Evolutionary conservation across 2,329 filamentous ascomycete species (phyloP).

Genomic region (Teratosphaeria nubilosa): DNA sequence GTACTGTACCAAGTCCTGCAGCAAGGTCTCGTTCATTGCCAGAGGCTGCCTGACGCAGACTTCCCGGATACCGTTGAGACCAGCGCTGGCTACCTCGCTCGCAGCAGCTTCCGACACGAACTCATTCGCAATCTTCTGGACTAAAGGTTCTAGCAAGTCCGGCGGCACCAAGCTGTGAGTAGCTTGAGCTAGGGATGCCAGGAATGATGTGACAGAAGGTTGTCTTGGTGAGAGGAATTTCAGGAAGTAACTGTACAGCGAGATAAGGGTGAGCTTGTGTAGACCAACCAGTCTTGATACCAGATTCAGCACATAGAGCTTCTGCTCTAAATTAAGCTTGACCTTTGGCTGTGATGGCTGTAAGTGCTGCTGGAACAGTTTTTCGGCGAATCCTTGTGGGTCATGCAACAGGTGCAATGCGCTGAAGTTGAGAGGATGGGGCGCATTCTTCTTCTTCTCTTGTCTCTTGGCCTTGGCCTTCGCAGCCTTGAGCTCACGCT

Average conservation of each 20-base stretch:
- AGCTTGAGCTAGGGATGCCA: slow-evolving; percentile 84
- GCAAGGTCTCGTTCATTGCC: slow-evolving; percentile 91
- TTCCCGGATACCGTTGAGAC: slow-evolving; percentile 88
- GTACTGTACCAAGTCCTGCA: slow-evolving; percentile 94
- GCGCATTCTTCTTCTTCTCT: slow-evolving; percentile 79
- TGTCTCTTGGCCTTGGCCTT: slow-evolving; percentile 70
- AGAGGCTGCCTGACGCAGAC: slow-evolving; percentile 86
- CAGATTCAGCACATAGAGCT: slow-evolving; percentile 78
- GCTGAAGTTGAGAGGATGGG: slow-evolving; percentile 88
- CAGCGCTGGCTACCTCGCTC: slow-evolving; percentile 80
- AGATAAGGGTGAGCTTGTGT: slow-evolving; percentile 81
- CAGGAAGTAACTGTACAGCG: slow-evolving; percentile 92
- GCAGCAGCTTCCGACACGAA: slow-evolving; percentile 94
- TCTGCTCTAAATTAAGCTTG: slow-evolving; percentile 78
- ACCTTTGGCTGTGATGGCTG: slow-evolving; percentile 63
- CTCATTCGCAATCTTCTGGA: slow-evolving; percentile 95
- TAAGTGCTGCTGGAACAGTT: slow-evolving; percentile 80
- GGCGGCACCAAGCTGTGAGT: slow-evolving; percentile 87
- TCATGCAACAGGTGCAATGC: slow-evolving; percentile 89
- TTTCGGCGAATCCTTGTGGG: slow-evolving; percentile 86
- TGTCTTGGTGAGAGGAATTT: slow-evolving; percentile 81
- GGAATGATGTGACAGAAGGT: slow-evolving; percentile 80
- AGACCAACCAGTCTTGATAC: slow-evolving; percentile 84
- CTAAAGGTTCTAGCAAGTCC: slow-evolving; percentile 78
- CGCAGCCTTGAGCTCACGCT: slow-evolving; percentile 68